A percentile compares a stretch with the other conserved stretches of the same genome.
phyloP scores from a whole-genome alignment of 805 yeast genomes.

The Kluyveromyces nonfermentans region DNA sequence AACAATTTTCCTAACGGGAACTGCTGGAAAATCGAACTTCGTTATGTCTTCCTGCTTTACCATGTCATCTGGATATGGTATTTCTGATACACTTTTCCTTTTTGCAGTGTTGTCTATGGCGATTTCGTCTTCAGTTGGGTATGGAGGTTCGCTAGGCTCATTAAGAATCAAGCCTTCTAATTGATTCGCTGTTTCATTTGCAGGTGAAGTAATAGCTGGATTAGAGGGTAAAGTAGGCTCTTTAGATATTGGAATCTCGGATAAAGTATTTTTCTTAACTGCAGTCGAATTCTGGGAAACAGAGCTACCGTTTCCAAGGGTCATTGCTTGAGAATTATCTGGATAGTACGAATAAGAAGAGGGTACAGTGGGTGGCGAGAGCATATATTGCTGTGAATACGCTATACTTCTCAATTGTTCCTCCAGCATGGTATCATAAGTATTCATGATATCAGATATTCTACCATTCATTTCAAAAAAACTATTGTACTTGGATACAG shows the following conservation, averaged over 20 bases:
- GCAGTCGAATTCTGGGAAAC: not conserved
- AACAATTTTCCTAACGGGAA: constrained; percentile 27
- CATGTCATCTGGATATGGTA: constrained; percentile 3
- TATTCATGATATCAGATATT: constrained; percentile 60
- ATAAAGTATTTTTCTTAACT: not conserved
- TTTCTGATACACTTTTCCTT: not conserved
- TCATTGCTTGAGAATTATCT: constrained; percentile 1
- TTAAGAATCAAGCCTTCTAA: constrained; percentile 5
- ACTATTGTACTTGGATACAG: constrained; percentile 53
- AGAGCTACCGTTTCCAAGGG: not conserved
- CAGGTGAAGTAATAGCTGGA: not conserved
- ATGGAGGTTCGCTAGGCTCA: constrained; percentile 9
- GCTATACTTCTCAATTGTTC: constrained; percentile 36
- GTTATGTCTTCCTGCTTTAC: constrained; percentile 22
- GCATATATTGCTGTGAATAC: constrained; percentile 23
- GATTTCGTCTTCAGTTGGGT: constrained; percentile 19
- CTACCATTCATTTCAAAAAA: constrained; percentile 69
- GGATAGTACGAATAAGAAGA: not conserved
- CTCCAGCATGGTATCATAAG: constrained; percentile 72
- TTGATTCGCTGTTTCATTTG: constrained; percentile 3
- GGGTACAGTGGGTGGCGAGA: constrained; percentile 23
- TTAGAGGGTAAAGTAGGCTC: not conserved
- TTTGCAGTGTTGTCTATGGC: not conserved
- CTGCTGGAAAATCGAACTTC: constrained; percentile 33
- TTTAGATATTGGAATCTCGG: not conserved